A percentile compares a stretch with the other conserved stretches of the same genome.
Conservation (phyloP, 768 basidiomycete species). For the Leccinum longicurvipes region DNA sequence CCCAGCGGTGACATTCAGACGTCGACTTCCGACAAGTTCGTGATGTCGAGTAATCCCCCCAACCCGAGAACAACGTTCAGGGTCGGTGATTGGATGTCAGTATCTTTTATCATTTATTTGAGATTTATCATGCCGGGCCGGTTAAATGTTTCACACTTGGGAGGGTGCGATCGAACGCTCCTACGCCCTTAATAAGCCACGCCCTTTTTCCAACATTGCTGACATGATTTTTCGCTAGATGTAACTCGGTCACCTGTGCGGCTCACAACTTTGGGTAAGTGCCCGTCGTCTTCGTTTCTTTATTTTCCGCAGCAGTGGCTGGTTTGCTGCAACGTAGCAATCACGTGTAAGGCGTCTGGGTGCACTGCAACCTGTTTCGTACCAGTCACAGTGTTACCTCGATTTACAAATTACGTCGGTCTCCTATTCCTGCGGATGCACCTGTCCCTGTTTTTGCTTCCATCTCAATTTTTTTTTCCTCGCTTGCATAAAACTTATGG, state of each 20-base stretch:
- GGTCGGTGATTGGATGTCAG: conserved; percentile 76
- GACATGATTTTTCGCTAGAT: conserved; percentile 41
- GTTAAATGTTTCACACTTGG: conserved; percentile 11
- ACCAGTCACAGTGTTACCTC: conserved; percentile 15
- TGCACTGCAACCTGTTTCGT: conserved; percentile 10
- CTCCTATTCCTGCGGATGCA: conserved; percentile 27
- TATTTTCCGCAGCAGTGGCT: conserved; percentile 2
- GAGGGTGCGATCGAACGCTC: conserved; percentile 14
- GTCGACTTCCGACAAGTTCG: conserved; percentile 37
- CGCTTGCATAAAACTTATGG: conserved; percentile 24
- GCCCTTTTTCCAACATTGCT: conserved; percentile 5
- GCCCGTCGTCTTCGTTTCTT: conserved; percentile 9
- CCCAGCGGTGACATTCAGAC: background rate
- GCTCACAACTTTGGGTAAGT: conserved; percentile 87
- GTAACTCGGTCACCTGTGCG: conserved; percentile 62
- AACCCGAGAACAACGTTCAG: conserved; percentile 66
- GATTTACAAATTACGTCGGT: conserved; percentile 25
- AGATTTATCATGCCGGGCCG: conserved; percentile 11
- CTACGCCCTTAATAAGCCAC: background rate
- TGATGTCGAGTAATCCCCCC: conserved; percentile 67
- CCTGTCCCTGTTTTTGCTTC: conserved; percentile 7
- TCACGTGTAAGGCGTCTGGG: conserved; percentile 4
- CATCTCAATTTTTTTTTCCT: background rate
- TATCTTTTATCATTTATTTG: conserved; percentile 27
- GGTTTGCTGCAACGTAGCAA: background rate